These are phyloP conservation scores for Penicillium olsonii DNA, from an alignment of 2,329 filamentous ascomycete species.

Conservation along the genomic window DNA sequence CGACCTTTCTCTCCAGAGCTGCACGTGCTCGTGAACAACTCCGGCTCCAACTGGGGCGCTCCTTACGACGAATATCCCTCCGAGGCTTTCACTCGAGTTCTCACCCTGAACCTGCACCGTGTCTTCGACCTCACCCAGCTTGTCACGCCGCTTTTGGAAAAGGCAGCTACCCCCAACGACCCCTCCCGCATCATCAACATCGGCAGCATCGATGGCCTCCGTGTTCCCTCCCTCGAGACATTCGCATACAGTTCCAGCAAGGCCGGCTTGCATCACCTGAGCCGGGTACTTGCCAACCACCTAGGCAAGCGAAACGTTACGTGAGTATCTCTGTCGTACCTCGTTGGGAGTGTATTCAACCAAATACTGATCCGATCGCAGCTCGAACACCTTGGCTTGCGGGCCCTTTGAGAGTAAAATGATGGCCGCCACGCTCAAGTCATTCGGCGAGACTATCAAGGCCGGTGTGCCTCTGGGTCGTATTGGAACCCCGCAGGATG, in stretches of 20 bases:
- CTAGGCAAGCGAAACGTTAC: slow-evolving; percentile 55
- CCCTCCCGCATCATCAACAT: slow-evolving; percentile 56
- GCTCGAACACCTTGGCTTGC: slow-evolving; percentile 68
- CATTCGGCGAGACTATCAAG: slow-evolving; percentile 52
- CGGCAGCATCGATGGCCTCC: slow-evolving; percentile 56
- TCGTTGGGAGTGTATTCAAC: not conserved
- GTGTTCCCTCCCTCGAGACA: slow-evolving; percentile 54
- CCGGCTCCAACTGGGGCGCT: slow-evolving; percentile 57
- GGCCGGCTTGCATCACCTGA: slow-evolving; percentile 56
- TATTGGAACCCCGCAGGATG: slow-evolving; percentile 68
- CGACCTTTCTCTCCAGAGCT: slow-evolving; percentile 36
- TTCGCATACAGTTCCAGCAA: slow-evolving; percentile 57
- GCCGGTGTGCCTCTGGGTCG: slow-evolving; percentile 64
- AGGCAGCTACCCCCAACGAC: slow-evolving; percentile 45
- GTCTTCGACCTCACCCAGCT: slow-evolving; percentile 53
- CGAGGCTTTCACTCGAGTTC: slow-evolving; percentile 59
- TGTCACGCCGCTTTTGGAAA: slow-evolving; percentile 50
- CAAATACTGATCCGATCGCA: slow-evolving; percentile 36
- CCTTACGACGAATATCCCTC: slow-evolving; percentile 61
- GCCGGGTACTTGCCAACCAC: slow-evolving; percentile 53
- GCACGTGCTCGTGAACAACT: slow-evolving; percentile 55
- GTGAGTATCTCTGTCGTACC: slow-evolving; percentile 38
- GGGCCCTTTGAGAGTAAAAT: slow-evolving; percentile 63
- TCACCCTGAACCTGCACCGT: slow-evolving; percentile 57
- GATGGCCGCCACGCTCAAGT: slow-evolving; percentile 55